These are phyloP conservation scores for Epichloe bromicola DNA, from an alignment of 2,329 filamentous ascomycete genomes.

Conservation along the genomic window DNA sequence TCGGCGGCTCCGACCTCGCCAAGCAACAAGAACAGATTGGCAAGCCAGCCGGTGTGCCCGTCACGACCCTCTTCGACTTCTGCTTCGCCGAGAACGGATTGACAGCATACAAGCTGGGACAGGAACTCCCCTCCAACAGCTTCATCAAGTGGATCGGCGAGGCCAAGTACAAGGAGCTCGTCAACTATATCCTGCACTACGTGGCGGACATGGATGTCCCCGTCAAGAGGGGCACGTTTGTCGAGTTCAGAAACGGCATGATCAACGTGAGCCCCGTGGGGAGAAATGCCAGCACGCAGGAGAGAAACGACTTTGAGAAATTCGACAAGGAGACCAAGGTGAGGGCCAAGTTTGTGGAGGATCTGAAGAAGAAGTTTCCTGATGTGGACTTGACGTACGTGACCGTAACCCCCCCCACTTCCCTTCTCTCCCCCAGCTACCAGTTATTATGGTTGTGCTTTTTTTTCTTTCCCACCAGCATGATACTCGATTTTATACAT, in stretches of 20 bases:
- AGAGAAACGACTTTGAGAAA: conserved; percentile 69
- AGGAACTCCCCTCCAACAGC: conserved; percentile 60
- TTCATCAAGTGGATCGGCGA: conserved; percentile 93
- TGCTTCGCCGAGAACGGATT: conserved; percentile 96
- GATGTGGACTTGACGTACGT: conserved; percentile 67
- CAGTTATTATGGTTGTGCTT: neutral
- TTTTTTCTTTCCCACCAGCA: neutral
- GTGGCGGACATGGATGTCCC: conserved; percentile 74
- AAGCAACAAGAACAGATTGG: conserved; percentile 98
- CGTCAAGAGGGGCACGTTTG: conserved; percentile 70
- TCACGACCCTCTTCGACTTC: conserved; percentile 88
- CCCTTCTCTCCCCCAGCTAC: no score
- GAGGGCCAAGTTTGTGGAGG: conserved; percentile 61
- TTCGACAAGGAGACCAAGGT: conserved; percentile 72
- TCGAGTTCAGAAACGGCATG: conserved; percentile 89
- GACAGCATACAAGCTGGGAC: conserved; percentile 74
- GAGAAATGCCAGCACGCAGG: conserved; percentile 68
- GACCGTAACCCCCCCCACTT: no score
- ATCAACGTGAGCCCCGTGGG: conserved; percentile 76
- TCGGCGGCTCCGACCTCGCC: conserved; percentile 79
- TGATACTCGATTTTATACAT: neutral
- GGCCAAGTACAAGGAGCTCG: conserved; percentile 64
- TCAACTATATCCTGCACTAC: conserved; percentile 66
- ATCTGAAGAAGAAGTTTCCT: conserved; percentile 67
- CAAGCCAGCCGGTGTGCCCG: conserved; percentile 43